Percentiles rank a stretch among this genome's conserved stretches.
Conservation (phyloP, 108 stramenopile genomes). For the Mediolabrus comicus region DNA sequence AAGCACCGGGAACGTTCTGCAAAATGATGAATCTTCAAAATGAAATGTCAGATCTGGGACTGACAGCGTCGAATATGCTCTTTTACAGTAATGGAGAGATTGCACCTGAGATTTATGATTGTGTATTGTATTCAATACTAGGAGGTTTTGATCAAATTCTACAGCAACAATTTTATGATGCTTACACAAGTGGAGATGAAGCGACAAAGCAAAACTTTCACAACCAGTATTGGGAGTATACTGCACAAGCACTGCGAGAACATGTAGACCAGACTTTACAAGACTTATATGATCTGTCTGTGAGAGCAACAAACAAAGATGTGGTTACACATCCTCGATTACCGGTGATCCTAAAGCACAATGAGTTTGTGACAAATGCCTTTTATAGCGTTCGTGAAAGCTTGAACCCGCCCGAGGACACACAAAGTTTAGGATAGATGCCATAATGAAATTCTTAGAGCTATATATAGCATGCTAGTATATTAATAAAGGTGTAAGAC, state of each 20-base stretch:
- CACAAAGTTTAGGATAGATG: too few relatives aligned
- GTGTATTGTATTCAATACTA: constrained; percentile 44
- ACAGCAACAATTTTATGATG: constrained; percentile 35
- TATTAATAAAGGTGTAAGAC: constrained; percentile 32
- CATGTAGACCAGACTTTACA: constrained; percentile 48
- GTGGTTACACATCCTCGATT: constrained; percentile 33
- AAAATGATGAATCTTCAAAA: constrained; percentile 55
- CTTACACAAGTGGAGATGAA: constrained; percentile 42
- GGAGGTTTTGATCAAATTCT: constrained; percentile 18
- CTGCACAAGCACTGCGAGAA: constrained; percentile 26
- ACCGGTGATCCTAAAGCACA: constrained; percentile 25
- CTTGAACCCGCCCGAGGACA: too few relatives aligned
- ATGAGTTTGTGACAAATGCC: constrained; percentile 25
- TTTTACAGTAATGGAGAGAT: constrained; percentile 68
- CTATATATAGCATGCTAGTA: too few relatives aligned
- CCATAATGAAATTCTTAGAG: too few relatives aligned
- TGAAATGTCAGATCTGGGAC: constrained; percentile 58
- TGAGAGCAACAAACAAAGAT: constrained; percentile 24
- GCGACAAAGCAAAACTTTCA: constrained; percentile 47
- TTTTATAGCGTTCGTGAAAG: constrained; percentile 19
- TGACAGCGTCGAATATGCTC: constrained; percentile 55
- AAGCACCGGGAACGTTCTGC: constrained; percentile 56
- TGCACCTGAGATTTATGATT: constrained; percentile 55
- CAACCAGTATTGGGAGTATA: constrained; percentile 46
- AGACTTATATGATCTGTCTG: constrained; percentile 45